Evolutionary conservation across 2,329 filamentous ascomycete genomes (phyloP).

Genomic region (Talaromyces albobiverticillius): DNA sequence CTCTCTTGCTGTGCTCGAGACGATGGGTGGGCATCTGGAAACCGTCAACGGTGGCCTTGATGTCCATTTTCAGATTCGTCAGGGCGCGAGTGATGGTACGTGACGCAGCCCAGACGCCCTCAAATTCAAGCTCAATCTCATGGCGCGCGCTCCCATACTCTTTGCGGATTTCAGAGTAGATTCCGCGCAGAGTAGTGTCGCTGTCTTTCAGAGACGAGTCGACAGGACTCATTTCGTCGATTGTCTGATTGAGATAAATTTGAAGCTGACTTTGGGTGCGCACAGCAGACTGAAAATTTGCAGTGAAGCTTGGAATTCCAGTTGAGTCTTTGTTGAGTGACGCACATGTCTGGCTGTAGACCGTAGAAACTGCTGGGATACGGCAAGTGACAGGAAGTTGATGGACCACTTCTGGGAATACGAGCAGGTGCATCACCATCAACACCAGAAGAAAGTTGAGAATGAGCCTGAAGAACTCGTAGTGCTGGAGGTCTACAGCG

Average conservation of each 20-base stretch:
- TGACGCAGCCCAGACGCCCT: constrained; percentile 31
- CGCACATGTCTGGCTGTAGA: constrained; percentile 8
- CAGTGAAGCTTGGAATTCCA: neutral
- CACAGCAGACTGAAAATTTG: constrained; percentile 4
- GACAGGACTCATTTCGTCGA: constrained; percentile 9
- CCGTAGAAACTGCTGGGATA: neutral
- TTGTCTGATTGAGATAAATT: constrained; percentile 7
- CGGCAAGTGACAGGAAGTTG: constrained; percentile 11
- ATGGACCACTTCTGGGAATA: constrained; percentile 12
- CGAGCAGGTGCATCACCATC: constrained; percentile 11
- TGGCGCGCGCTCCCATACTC: constrained; percentile 28
- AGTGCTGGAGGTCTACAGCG: neutral
- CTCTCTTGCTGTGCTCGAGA: neutral
- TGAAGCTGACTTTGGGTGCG: constrained; percentile 13
- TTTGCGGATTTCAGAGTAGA: constrained; percentile 27
- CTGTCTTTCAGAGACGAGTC: constrained; percentile 8
- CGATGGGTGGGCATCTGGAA: neutral
- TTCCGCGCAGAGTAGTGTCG: constrained; percentile 19
- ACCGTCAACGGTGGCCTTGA: constrained; percentile 32
- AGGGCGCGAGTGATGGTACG: constrained; percentile 32
- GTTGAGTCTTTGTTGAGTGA: neutral
- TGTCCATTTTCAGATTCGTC: constrained; percentile 33
- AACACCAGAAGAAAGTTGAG: constrained; percentile 11
- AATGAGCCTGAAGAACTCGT: constrained; percentile 3
- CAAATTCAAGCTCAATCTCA: constrained; percentile 38